These are phyloP conservation scores for Aspergillus brunneoviolaceus DNA, from an alignment of 2,329 filamentous ascomycete genomes.

Conservation along the genomic window DNA sequence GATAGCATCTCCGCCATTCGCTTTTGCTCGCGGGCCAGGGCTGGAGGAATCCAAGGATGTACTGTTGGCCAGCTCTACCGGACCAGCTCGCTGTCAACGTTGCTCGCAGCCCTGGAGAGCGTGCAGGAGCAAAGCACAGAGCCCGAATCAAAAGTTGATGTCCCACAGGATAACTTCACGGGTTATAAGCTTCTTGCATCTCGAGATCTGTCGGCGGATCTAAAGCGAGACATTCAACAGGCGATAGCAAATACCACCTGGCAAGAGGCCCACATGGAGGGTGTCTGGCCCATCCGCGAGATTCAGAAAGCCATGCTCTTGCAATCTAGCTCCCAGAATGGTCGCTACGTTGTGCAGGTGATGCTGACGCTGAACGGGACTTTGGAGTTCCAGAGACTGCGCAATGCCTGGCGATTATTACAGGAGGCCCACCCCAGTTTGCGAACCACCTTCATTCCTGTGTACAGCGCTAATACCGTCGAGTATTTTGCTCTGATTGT, in stretches of 20 bases:
- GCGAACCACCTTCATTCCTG: background rate
- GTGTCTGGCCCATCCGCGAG: background rate
- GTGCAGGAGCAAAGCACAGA: background rate
- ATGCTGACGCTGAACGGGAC: background rate
- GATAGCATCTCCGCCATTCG: background rate
- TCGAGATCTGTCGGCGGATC: background rate
- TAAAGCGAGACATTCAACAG: background rate
- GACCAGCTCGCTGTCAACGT: background rate
- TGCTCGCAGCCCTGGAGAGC: background rate
- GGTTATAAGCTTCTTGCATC: background rate
- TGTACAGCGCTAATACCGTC: background rate
- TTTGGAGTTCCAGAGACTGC: background rate
- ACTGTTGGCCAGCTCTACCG: background rate
- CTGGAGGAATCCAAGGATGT: background rate
- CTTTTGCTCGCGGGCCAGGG: background rate
- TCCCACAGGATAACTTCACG: background rate
- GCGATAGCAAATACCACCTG: background rate
- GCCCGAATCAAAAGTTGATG: background rate
- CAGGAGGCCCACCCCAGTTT: background rate
- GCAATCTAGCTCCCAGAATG: background rate
- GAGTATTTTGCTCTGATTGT: background rate
- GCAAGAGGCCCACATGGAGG: background rate
- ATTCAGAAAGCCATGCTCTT: background rate
- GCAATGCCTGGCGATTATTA: background rate
- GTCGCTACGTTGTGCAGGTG: background rate